Conservation (phyloP, 2,329 filamentous ascomycete species). For the Penicillium sp. region DNA sequence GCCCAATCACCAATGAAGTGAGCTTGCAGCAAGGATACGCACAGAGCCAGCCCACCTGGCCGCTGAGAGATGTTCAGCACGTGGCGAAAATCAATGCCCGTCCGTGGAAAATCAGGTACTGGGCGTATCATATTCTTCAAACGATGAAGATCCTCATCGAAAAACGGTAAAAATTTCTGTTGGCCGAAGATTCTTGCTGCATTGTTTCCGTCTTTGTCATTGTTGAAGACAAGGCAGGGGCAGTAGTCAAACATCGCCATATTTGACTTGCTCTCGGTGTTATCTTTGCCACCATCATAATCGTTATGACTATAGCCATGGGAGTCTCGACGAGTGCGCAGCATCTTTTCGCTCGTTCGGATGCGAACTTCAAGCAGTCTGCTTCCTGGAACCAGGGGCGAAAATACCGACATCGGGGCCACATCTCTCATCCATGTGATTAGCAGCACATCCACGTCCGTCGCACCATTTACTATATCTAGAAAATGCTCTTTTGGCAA, state of each 20-base stretch:
- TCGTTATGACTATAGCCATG: not conserved
- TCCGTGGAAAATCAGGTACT: conserved; percentile 53
- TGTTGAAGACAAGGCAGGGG: conserved; percentile 54
- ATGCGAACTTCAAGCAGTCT: conserved; percentile 58
- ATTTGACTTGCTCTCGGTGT: not conserved
- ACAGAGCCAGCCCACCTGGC: conserved; percentile 52
- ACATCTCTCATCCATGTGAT: conserved; percentile 66
- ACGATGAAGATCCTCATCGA: conserved; percentile 48
- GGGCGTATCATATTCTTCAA: conserved; percentile 53
- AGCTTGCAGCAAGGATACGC: conserved; percentile 50
- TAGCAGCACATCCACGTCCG: conserved; percentile 55
- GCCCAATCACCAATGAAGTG: conserved; percentile 52
- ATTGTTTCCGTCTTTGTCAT: conserved; percentile 47
- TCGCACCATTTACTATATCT: conserved; percentile 42
- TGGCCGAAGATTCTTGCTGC: conserved; percentile 45
- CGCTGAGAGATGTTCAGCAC: conserved; percentile 58
- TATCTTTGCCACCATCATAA: not conserved
- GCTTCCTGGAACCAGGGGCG: conserved; percentile 55
- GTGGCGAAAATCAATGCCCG: conserved; percentile 52
- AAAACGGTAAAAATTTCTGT: conserved; percentile 45
- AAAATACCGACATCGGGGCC: conserved; percentile 55
- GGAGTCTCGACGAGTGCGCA: conserved; percentile 16
- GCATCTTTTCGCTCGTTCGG: conserved; percentile 40
- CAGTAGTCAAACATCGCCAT: conserved; percentile 26
- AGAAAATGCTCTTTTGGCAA: conserved; percentile 56